phyloP scores from a whole-genome alignment of 164 flowering plant species.

The Vitis riparia region DNA sequence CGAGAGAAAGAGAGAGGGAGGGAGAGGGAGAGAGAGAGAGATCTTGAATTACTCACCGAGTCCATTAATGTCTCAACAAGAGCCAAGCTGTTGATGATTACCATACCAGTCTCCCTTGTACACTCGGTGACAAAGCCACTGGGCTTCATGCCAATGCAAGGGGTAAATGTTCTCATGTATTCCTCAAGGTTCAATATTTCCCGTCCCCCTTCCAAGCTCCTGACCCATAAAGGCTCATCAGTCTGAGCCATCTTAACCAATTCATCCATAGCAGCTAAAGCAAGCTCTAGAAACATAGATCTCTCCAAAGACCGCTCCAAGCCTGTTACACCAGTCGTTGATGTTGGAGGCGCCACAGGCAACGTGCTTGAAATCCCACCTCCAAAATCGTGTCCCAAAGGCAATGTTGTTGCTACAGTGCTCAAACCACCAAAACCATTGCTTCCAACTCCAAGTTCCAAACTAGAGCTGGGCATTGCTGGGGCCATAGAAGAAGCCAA shows the following conservation, averaged over 20 bases:
- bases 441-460: slow-evolving; percentile 83
- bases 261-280: slow-evolving; percentile 93
- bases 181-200: slow-evolving; percentile 73
- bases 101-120: slow-evolving; percentile 75
- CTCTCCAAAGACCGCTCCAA: slow-evolving; percentile 65
- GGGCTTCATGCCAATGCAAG: slow-evolving; percentile 80
- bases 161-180: slow-evolving; percentile 58
- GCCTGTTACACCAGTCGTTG: slow-evolving; percentile 29
- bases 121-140: slow-evolving; percentile 81
- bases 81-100: slow-evolving; percentile 85
- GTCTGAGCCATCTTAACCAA: slow-evolving; percentile 81
- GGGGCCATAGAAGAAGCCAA: slow-evolving; percentile 34
- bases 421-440: slow-evolving; percentile 56
- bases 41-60: slow-evolving; percentile 54
- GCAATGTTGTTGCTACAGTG: slow-evolving; percentile 38
- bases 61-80: slow-evolving; percentile 95
- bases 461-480: slow-evolving; percentile 57
- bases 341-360: slow-evolving; percentile 31
- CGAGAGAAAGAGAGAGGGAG: not conserved
- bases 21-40: too few species aligned
- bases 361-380: slow-evolving; percentile 38
- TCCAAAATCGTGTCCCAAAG: slow-evolving; percentile 53
- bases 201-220: slow-evolving; percentile 58
- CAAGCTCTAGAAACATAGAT: slow-evolving; percentile 82
- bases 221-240: slow-evolving; percentile 82